These are phyloP conservation scores for Brassica hybrid DNA, from an alignment of 441 rosid genomes.

Conservation along the genomic window DNA sequence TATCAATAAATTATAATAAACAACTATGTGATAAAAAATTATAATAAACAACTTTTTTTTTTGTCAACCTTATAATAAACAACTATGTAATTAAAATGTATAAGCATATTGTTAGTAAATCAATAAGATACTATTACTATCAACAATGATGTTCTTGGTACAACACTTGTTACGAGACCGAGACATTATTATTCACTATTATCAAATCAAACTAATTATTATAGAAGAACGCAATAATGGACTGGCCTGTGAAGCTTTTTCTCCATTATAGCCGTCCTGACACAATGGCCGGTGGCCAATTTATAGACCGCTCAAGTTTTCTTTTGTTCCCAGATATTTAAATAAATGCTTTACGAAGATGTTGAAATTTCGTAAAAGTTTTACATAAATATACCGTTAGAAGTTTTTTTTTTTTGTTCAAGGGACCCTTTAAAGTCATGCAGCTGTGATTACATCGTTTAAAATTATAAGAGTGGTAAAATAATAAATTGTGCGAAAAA, in stretches of 20 bases:
- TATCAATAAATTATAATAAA: too few relatives aligned
- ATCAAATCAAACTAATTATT: slow-evolving; percentile 34
- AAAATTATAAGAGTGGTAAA: not conserved
- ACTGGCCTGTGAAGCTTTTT: slow-evolving; percentile 27
- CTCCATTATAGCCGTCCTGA: slow-evolving; percentile 41
- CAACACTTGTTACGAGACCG: not conserved
- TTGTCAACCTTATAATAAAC: too few relatives aligned
- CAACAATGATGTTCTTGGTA: not conserved
- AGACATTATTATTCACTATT: slow-evolving; percentile 2
- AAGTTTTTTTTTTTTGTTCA: too few relatives aligned
- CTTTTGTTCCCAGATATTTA: not conserved
- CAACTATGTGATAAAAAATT: too few relatives aligned
- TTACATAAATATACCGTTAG: not conserved
- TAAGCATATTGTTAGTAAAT: too few relatives aligned
- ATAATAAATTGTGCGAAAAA: not conserved
- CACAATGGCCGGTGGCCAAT: slow-evolving; percentile 39
- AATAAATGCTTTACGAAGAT: not conserved
- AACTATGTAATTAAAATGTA: too few relatives aligned
- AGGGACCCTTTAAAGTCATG: not conserved
- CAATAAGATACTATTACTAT: too few relatives aligned
- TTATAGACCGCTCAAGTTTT: not conserved
- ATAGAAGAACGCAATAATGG: slow-evolving; percentile 31
- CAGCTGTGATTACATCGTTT: not conserved
- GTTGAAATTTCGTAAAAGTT: not conserved
- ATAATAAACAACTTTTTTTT: too few relatives aligned